A percentile compares a stretch with the other conserved stretches of the same genome.
Conservation (phyloP, 805 yeast genomes). For the Spathaspora hagerdaliae region DNA sequence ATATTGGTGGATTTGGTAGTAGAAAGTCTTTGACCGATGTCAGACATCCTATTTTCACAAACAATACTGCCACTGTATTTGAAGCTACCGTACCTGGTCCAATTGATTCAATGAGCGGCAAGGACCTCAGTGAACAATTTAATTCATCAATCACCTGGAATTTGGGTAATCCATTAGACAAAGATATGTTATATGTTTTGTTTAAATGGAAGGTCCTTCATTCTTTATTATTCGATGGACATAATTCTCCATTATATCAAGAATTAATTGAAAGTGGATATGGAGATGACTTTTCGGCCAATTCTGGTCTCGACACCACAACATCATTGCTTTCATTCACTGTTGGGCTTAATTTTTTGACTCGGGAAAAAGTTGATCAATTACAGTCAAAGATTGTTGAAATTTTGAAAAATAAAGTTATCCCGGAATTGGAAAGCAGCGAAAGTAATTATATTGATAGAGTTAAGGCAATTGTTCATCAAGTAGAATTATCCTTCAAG, state of each 20-base stretch:
- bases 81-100: constrained; percentile 61
- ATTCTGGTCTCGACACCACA: constrained; percentile 81
- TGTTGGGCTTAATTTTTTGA: constrained; percentile 78
- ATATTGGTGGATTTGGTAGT: constrained; percentile 51
- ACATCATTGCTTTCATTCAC: constrained; percentile 77
- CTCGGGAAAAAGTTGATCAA: constrained; percentile 38
- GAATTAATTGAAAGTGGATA: constrained; percentile 79
- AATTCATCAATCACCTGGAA: constrained; percentile 88
- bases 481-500: constrained; percentile 75
- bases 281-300: constrained; percentile 83
- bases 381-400: constrained; percentile 47
- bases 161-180: constrained; percentile 64
- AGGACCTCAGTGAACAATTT: constrained; percentile 68
- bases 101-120: constrained; percentile 48
- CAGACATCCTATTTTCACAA: constrained; percentile 45
- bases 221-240: constrained; percentile 80
- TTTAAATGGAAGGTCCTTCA: constrained; percentile 71
- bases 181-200: constrained; percentile 52
- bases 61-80: background rate
- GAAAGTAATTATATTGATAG: constrained; percentile 30
- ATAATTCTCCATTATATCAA: constrained; percentile 85
- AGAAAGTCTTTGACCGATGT: constrained; percentile 27
- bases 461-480: constrained; percentile 85
- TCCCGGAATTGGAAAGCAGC: constrained; percentile 26
- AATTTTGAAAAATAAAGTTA: constrained; percentile 41